phyloP scores from a whole-genome alignment of 1,284 basidiomycete species.

The Rhizoctonia solani region DNA sequence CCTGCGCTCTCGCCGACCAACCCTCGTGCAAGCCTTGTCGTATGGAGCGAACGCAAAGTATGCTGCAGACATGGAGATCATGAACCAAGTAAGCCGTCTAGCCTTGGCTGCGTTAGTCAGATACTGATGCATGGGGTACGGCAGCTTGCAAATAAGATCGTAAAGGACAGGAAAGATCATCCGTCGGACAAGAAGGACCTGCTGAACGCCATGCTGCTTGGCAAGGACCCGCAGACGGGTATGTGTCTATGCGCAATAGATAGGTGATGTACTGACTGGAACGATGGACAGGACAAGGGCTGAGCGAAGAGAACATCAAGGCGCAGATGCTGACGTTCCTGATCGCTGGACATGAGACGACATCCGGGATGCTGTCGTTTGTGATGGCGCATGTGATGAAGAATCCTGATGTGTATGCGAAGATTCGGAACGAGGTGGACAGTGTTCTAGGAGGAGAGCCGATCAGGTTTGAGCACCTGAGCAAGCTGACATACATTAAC shows the following conservation, averaged over 20 bases:
- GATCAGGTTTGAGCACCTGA: slow-evolving; percentile 38
- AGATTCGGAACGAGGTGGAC: slow-evolving; percentile 44
- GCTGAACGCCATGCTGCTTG: slow-evolving; percentile 43
- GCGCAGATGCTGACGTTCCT: slow-evolving; percentile 44
- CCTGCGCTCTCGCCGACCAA: slow-evolving; percentile 27
- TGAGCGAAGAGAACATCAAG: slow-evolving; percentile 40
- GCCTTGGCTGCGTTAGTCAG: slow-evolving; percentile 7
- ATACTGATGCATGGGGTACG: slow-evolving; percentile 15
- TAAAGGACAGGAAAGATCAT: slow-evolving; percentile 35
- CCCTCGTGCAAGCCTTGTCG: slow-evolving; percentile 34
- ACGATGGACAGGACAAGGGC: slow-evolving; percentile 36
- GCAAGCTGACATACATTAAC: slow-evolving; percentile 43
- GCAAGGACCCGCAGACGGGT: slow-evolving; percentile 43
- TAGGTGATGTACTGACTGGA: background rate
- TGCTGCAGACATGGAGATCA: slow-evolving; percentile 34
- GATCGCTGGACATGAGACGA: slow-evolving; percentile 45
- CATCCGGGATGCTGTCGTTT: slow-evolving; percentile 39
- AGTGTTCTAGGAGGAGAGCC: slow-evolving; percentile 39
- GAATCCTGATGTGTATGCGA: slow-evolving; percentile 40
- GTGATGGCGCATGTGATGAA: slow-evolving; percentile 42
- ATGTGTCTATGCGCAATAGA: background rate
- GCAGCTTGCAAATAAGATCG: background rate
- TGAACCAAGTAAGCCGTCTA: slow-evolving; percentile 37
- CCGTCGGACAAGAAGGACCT: slow-evolving; percentile 41
- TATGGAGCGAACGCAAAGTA: slow-evolving; percentile 33